Conservation (phyloP, 1,284 basidiomycete genomes). For the Pulveroboletus sp. region DNA sequence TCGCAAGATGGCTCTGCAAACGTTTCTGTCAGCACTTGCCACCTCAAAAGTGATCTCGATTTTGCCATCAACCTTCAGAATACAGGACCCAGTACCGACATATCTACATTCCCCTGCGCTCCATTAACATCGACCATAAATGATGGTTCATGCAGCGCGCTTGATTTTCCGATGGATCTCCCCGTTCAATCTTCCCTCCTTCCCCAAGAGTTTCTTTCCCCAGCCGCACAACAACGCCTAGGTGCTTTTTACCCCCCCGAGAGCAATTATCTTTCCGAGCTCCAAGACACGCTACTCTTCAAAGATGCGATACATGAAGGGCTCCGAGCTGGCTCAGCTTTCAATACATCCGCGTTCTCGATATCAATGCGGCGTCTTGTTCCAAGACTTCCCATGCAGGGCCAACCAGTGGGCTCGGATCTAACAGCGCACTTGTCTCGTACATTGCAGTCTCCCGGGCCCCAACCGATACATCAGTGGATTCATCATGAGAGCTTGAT, state of each 20-base stretch:
- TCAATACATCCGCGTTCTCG: slow-evolving; percentile 21
- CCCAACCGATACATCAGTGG: slow-evolving; percentile 21
- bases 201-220: slow-evolving; percentile 9
- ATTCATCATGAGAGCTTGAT: slow-evolving; percentile 13
- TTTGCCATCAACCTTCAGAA: slow-evolving; percentile 11
- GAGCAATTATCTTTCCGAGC: slow-evolving; percentile 17
- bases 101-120: slow-evolving; percentile 8
- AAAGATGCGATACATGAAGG: slow-evolving; percentile 19
- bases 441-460: slow-evolving; percentile 11
- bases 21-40: slow-evolving; percentile 8
- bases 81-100: not conserved
- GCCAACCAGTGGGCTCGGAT: slow-evolving; percentile 18
- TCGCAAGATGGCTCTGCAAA: slow-evolving; percentile 18
- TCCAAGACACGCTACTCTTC: slow-evolving; percentile 16
- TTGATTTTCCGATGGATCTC: slow-evolving; percentile 7
- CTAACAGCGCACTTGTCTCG: slow-evolving; percentile 11
- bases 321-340: slow-evolving; percentile 13
- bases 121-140: slow-evolving; percentile 8
- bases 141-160: not conserved
- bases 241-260: not conserved
- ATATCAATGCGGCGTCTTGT: slow-evolving; percentile 25
- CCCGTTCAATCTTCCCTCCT: slow-evolving; percentile 8
- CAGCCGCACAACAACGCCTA: slow-evolving; percentile 11
- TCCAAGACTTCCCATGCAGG: slow-evolving; percentile 21
- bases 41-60: slow-evolving; percentile 22